Conservation (phyloP, 176 grass and related monocot genomes). For the Phyllostachys edulis region DNA sequence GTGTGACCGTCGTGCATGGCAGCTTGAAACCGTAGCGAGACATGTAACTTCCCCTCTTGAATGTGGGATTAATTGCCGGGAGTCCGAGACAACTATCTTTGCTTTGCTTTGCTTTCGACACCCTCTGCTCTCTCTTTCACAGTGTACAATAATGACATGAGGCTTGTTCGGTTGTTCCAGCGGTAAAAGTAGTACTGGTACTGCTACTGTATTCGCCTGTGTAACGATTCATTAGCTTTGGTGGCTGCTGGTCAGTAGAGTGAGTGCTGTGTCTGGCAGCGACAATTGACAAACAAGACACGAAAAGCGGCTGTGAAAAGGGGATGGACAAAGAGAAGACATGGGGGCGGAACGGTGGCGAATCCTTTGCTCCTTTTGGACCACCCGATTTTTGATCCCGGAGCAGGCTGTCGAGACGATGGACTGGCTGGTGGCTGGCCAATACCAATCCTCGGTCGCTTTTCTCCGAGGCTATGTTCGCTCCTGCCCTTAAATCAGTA, state of each 20-base stretch:
- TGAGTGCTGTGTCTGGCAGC: conserved; percentile 7
- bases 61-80: neutral
- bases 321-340: too few relatives aligned
- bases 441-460: neutral
- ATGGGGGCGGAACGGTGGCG: neutral
- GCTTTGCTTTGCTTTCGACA: neutral
- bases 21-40: neutral
- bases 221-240: neutral
- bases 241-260: neutral
- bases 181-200: neutral
- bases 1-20: neutral
- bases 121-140: neutral
- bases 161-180: neutral
- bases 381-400: conserved; percentile 28
- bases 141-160: neutral
- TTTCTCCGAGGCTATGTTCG: neutral
- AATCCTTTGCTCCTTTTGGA: conserved; percentile 25
- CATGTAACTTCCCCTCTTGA: neutral
- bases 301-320: neutral
- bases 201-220: neutral
- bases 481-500: neutral
- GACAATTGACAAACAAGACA: too few relatives aligned
- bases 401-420: conserved; percentile 7
- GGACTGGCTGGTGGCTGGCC: conserved; percentile 9
- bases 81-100: neutral